Conservation (phyloP, 2,329 filamentous ascomycete species). For the Microdochium paspali region DNA sequence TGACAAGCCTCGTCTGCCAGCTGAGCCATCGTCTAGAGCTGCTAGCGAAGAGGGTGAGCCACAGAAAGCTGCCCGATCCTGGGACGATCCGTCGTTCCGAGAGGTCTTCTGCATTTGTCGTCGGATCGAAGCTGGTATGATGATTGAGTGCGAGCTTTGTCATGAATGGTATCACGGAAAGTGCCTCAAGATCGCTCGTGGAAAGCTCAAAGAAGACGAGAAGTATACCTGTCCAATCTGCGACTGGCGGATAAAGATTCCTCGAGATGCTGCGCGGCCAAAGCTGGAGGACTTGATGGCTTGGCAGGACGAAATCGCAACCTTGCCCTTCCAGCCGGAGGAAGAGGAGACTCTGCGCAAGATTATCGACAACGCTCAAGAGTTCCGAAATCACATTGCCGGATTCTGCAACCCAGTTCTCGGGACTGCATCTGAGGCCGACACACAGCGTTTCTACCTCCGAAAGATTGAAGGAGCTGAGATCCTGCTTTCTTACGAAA, state of each 20-base stretch:
- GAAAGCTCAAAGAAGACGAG: slow-evolving; percentile 96
- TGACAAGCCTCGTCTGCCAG: slow-evolving; percentile 81
- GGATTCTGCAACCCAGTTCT: slow-evolving; percentile 74
- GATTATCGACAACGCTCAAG: slow-evolving; percentile 77
- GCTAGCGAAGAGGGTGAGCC: slow-evolving; percentile 45
- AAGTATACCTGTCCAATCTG: slow-evolving; percentile 98
- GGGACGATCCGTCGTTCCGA: slow-evolving; percentile 51
- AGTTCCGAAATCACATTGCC: slow-evolving; percentile 75
- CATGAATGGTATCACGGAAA: slow-evolving; percentile 99
- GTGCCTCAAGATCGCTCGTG: slow-evolving; percentile 92
- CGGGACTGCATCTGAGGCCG: slow-evolving; percentile 75
- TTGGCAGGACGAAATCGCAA: slow-evolving; percentile 75
- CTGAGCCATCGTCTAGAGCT: slow-evolving; percentile 84
- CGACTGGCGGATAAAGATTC: slow-evolving; percentile 94
- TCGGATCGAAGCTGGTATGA: slow-evolving; percentile 89
- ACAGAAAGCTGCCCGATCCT: slow-evolving; percentile 35
- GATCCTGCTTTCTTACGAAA: slow-evolving; percentile 82
- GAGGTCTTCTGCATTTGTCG: slow-evolving; percentile 98
- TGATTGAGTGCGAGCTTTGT: slow-evolving; percentile 98
- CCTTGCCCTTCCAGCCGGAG: slow-evolving; percentile 86
- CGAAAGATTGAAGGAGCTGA: slow-evolving; percentile 97
- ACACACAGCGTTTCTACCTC: slow-evolving; percentile 87
- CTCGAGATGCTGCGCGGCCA: slow-evolving; percentile 87
- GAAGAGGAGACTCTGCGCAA: slow-evolving; percentile 80
- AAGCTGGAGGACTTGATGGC: slow-evolving; percentile 82